Base-by-base conservation (phyloP, 805 yeast genomes). In the Nakazawaea laoshanensis region DNA sequence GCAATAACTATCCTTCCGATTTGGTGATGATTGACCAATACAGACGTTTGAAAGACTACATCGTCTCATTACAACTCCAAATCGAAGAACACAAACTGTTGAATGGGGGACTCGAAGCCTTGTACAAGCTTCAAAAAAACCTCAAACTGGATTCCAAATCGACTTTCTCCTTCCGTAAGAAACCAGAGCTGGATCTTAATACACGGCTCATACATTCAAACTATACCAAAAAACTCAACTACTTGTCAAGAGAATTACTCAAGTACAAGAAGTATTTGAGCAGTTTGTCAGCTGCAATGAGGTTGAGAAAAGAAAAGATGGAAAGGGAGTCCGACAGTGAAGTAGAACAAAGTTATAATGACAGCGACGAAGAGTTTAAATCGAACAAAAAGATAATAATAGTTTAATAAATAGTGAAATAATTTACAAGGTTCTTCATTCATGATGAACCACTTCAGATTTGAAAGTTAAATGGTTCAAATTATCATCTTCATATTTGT, bases 221-320 rank as follows among this genome's bases (percentile, higher is more conserved):
- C 46, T 69, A 53, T 43, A 60, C 61, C 15, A 48, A 50, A 31
- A 65, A 61, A 35, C 42, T 57, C n/a, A 51, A 47, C 27, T 68
- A 66, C 38, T 61, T 68, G 42, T 65, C 63, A 40, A 47, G 48
- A 24, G 75, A 70, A 38, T 49, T 65, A 42, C 47, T 52, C 35
- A 60, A 66, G 46, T 67, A 65, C 45, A 67, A 62, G 47, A 50
- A 51, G 36, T 70, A 70, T 47, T 52, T 69, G 24, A 47, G 57
- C 21, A 57, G 61, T 33, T 52, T 70, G 27, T 70, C 66, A n/a
- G 57, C 55, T 42, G 75, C 69, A 0, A 59, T 69, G 37, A 63
- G 59, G 36, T 50, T 67, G 37, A 56, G 74, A 39, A 59, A 55
- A 33, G 66, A 65, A 35, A 42, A 38, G 37, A 27, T 42, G 24